These are phyloP conservation scores for Escovopsis sp. DNA, from an alignment of 2,329 filamentous ascomycete genomes.

Conservation along the genomic window DNA sequence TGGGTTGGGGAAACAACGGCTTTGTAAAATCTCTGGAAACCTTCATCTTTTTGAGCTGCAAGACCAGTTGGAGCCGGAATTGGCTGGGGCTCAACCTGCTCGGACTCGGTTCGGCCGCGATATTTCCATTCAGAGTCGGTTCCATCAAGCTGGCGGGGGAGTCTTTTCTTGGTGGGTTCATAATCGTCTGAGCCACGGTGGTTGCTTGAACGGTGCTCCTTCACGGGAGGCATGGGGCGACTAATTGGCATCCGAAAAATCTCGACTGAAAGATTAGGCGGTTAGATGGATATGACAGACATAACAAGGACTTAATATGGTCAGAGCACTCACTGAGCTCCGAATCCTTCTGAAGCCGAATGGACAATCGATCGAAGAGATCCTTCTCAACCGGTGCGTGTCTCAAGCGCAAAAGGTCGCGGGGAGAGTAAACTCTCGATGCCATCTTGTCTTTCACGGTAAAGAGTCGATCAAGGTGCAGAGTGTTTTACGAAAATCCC, in stretches of 20 bases:
- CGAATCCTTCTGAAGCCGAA: constrained; percentile 23
- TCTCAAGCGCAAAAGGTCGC: constrained; percentile 28
- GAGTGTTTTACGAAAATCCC: constrained; percentile 17
- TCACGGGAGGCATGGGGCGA: constrained; percentile 16
- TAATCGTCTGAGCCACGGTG: constrained; percentile 4
- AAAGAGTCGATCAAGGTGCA: constrained; percentile 26
- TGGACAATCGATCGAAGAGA: constrained; percentile 15
- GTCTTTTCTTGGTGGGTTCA: constrained; percentile 5
- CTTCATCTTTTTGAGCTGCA: constrained; percentile 43
- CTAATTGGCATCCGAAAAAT: constrained; percentile 17
- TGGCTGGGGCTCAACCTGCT: constrained; percentile 30
- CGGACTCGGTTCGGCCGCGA: constrained; percentile 28
- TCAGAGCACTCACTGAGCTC: constrained; percentile 24
- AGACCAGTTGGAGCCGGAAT: constrained; percentile 38
- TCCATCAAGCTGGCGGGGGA: constrained; percentile 22
- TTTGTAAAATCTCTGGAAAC: constrained; percentile 54
- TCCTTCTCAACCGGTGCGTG: constrained; percentile 13
- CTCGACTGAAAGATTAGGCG: constrained; percentile 11
- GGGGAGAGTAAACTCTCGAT: constrained; percentile 26
- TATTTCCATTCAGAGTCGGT: constrained; percentile 31
- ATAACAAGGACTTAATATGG: constrained; percentile 2
- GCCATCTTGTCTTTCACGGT: constrained; percentile 27
- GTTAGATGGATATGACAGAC: neutral
- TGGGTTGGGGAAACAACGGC: constrained; percentile 54
- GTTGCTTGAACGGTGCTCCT: constrained; percentile 13